Percentiles rank a stretch among this genome's conserved stretches.
These are phyloP conservation scores for Hypoxylon intermedium DNA, from an alignment of 495 filamentous ascomycete species.

Conservation along the genomic window DNA sequence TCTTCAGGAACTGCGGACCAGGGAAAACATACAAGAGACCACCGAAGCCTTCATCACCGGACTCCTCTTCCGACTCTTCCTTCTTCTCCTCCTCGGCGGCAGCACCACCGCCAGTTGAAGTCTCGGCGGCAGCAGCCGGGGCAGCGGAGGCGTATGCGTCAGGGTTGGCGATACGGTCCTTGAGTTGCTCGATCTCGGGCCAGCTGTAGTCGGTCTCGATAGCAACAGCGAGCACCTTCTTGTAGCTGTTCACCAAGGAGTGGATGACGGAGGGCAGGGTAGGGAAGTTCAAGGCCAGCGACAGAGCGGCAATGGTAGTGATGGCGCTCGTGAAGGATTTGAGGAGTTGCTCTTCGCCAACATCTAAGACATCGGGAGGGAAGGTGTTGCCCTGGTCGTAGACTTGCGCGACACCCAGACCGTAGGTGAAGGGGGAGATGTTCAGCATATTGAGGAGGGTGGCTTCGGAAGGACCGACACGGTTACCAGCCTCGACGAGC, in stretches of 20 bases:
- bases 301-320: constrained; percentile 84
- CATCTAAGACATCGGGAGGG: constrained; percentile 82
- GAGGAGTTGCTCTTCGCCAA: constrained; percentile 90
- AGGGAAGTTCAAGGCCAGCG: constrained; percentile 90
- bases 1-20: neutral
- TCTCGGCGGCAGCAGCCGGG: constrained; percentile 65
- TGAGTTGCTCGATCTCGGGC: constrained; percentile 94
- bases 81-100: constrained; percentile 63
- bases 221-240: constrained; percentile 92
- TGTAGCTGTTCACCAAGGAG: constrained; percentile 95
- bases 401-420: constrained; percentile 93
- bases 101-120: constrained; percentile 56
- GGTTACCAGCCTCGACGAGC: constrained; percentile 89
- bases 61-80: constrained; percentile 68
- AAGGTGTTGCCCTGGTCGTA: constrained; percentile 97
- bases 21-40: constrained; percentile 69
- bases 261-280: constrained; percentile 96
- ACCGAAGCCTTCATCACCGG: constrained; percentile 66
- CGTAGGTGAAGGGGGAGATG: constrained; percentile 99
- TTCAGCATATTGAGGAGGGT: constrained; percentile 99
- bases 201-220: constrained; percentile 91
- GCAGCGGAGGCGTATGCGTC: constrained; percentile 87
- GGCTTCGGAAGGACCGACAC: constrained; percentile 98
- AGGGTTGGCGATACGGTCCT: constrained; percentile 98
- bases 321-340: constrained; percentile 82